phyloP scores from a whole-genome alignment of 2,329 filamentous ascomycete genomes.

The Penicillium sp. region DNA sequence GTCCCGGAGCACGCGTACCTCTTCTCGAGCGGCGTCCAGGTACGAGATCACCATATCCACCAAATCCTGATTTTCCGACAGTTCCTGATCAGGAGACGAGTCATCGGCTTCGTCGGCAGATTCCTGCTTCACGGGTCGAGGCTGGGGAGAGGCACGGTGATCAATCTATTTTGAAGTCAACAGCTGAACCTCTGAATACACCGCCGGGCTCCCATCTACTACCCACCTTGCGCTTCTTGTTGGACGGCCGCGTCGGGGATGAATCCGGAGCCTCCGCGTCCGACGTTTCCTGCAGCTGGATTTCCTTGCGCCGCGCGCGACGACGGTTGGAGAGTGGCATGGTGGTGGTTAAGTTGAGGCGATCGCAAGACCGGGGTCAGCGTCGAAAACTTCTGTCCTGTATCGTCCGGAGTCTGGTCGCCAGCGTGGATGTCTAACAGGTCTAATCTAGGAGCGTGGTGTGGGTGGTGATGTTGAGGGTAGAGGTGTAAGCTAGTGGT shows the following conservation, averaged over 20 bases:
- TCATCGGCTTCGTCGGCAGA: conserved; percentile 37
- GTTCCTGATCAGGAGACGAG: conserved; percentile 39
- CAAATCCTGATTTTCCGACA: conserved; percentile 37
- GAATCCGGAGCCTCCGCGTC: conserved; percentile 42
- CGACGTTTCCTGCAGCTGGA: conserved; percentile 38
- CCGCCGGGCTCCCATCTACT: conserved; percentile 10
- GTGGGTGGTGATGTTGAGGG: too few species aligned
- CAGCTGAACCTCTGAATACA: too few species aligned
- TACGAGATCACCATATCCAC: conserved; percentile 43
- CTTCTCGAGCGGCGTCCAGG: conserved; percentile 37
- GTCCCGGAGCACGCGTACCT: conserved; percentile 37
- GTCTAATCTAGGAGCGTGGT: too few species aligned
- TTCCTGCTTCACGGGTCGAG: conserved; percentile 31
- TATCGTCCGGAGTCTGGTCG: too few species aligned
- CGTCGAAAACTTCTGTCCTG: too few species aligned
- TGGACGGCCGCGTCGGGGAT: conserved; percentile 40
- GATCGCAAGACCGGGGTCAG: too few species aligned
- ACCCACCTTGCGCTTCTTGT: conserved; percentile 44
- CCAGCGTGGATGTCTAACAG: too few species aligned
- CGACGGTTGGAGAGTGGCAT: conserved; percentile 40
- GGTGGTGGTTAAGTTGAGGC: too few species aligned
- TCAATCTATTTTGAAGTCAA: conserved; percentile 26
- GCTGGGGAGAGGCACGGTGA: conserved; percentile 26
- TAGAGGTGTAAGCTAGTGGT: too few species aligned
- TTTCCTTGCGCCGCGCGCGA: conserved; percentile 40